Evolutionary conservation across 2,329 filamentous ascomycete genomes (phyloP), one percentile per base, ranked within the genome.

Genomic region (Ophiostoma tasmaniense): DNA sequence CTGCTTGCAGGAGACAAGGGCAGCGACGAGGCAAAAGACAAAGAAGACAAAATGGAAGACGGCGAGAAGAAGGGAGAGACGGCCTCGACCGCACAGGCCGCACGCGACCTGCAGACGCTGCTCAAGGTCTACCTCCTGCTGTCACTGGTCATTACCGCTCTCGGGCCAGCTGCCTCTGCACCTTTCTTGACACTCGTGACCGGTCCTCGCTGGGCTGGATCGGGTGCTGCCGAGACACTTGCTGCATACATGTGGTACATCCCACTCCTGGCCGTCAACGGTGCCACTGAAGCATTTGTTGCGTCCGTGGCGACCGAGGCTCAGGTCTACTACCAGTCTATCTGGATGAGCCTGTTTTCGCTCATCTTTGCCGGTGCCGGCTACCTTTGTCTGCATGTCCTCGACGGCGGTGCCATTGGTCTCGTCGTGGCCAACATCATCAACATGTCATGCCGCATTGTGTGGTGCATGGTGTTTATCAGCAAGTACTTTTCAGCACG

Each of bases 171-270:
- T 13, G 84, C 92, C 17, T 90, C 93, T 0, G 90, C 92, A 0
- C 80, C 90, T 0, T 83, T 94, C 0, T 85, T 98, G 0, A 83
- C 85, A 25, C 79, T 96, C 5, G 81, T 98, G 1, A 91, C 93
- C 0, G 93, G 94, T 1, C 81, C 83, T 0, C 85, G 84, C 69
- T 99, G 95, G 95, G 83, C 87, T 0, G 83, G 82, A 3, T 88
- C 89, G 0, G 90, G 90, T 61, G 72, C 71, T 1, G 71, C 69
- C 52, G 71, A 69, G 10, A 89, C 95, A 3, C 83, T 99, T 7
- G 87, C 89, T 0, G 85, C 84, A 0, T 99, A 97, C 78, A 93
- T 92, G 80, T 93, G 92, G 78, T 98, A 97, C 80, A 91, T 99
- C 70, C 95, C 95, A 0, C 87, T 98, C 33, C 84, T 98, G 3